A percentile compares a stretch with the other conserved stretches of the same genome.
phyloP scores from a whole-genome alignment of 208 protist genomes.

The Acanthamoeba royreba region DNA sequence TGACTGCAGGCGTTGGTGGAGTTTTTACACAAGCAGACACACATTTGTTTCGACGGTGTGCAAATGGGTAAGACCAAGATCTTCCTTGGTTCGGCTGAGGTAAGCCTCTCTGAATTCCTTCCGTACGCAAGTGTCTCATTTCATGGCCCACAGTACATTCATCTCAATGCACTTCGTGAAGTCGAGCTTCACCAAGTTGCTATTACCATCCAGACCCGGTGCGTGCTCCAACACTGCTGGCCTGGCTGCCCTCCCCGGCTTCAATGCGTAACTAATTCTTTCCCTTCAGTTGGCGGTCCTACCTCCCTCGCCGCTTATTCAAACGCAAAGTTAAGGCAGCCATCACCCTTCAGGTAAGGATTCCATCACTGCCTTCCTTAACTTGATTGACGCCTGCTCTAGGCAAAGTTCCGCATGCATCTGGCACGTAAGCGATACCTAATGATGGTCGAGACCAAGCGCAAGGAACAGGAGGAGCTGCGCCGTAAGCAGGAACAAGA shows the following conservation, averaged over 20 bases:
- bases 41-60: neutral
- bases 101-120: neutral
- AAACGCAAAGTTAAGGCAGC: neutral
- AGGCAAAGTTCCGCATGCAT: neutral
- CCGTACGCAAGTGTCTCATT: too few species aligned
- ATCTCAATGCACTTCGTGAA: neutral
- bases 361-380: too few species aligned
- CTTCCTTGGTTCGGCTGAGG: neutral
- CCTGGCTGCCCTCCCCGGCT: neutral
- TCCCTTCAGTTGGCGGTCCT: too few species aligned
- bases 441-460: neutral
- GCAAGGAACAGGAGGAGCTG: neutral
- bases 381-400: neutral
- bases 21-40: neutral
- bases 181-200: neutral
- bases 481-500: neutral
- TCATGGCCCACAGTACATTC: neutral
- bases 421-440: neutral
- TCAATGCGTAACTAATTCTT: too few species aligned
- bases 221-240: neutral
- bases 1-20: neutral
- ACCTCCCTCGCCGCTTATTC: too few species aligned
- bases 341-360: neutral
- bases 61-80: neutral
- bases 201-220: neutral